Base-by-base conservation (phyloP, 257 asterid species). In the Capsicum chinense region DNA sequence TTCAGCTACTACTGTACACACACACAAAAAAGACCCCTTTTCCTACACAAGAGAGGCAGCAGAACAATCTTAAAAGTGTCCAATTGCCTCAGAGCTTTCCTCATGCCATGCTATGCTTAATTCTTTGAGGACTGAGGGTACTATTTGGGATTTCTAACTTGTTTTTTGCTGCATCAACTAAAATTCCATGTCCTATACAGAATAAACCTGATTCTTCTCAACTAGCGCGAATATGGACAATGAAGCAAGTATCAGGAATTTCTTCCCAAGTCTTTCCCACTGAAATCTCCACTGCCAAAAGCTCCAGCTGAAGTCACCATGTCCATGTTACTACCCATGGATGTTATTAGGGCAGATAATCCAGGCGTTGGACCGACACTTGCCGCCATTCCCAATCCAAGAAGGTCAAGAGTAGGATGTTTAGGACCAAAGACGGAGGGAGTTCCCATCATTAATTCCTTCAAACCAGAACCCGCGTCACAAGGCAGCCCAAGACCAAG, bases 381-480 rank as follows among this genome's bases (percentile, higher is more conserved):
- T 52, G 94, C 98, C 2, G 95, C 95, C 97, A 95, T 90, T 17
- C 98, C 98, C 17, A 95, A 84, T 44, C 98, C 97, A 68, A 95
- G 96, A 85, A 95, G 95, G 88, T 95, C 97, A 5, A 95, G 98
- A 0, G 97, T 95, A 6, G 95, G 86, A 54, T 90, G 95, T 88
- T 93, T 95, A 17, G 97, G 98, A 44, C 94, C 97, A 68, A 91
- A 95, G 69, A 92, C 89, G 0, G 98, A 90, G 5, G 97, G 95
- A 71, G 95, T 91, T n/a, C 96, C 98, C 86, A 93, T 63, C 98
- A 95, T 93, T 64, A 95, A 79, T 80, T 95, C 98, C 90, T 95
- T 91, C 85, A 92, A 80, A 52, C 97, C 91, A 2, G 97, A 95
- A 19, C 92, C 91, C 0, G 87, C 90, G 64, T 92, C 97, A 56